Percentiles rank a stretch among this genome's conserved stretches.
phyloP scores from a whole-genome alignment of 2,329 filamentous ascomycete species.

The Xylariaceae sp. region DNA sequence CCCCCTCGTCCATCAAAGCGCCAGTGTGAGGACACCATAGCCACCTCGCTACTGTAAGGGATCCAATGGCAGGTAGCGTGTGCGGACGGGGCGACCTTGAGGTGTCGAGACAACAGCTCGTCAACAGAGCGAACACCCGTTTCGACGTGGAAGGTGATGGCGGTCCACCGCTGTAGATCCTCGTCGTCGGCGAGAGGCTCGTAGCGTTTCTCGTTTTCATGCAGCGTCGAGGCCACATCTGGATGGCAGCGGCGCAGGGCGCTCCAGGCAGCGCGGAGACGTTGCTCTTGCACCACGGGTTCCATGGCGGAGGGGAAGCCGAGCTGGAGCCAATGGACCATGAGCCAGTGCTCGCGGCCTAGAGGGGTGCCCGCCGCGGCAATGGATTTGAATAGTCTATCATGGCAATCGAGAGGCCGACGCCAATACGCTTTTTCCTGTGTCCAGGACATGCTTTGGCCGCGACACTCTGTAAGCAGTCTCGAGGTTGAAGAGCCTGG shows the following conservation, averaged over 20 bases:
- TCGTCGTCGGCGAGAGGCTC: slow-evolving; percentile 1
- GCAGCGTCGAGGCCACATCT: slow-evolving; percentile 9
- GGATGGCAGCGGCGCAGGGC: slow-evolving; percentile 10
- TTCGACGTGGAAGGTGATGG: slow-evolving; percentile 5
- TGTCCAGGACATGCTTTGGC: slow-evolving; percentile 14
- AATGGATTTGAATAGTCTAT: slow-evolving; percentile 11
- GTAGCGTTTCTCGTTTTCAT: slow-evolving; percentile 15
- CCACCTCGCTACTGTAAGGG: slow-evolving; percentile 6
- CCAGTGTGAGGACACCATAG: slow-evolving; percentile 12
- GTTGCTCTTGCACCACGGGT: background rate
- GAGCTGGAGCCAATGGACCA: slow-evolving; percentile 3
- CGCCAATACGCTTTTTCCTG: slow-evolving; percentile 4
- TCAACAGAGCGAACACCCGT: slow-evolving; percentile 1
- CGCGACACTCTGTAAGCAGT: background rate
- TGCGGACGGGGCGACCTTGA: slow-evolving; percentile 3
- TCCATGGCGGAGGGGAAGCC: background rate
- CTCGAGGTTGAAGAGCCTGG: too few relatives aligned
- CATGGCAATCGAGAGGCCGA: slow-evolving; percentile 20
- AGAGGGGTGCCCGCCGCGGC: slow-evolving; percentile 8
- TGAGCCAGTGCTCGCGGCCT: slow-evolving; percentile 16
- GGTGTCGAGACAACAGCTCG: slow-evolving; percentile 8
- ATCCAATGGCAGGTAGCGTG: slow-evolving; percentile 16
- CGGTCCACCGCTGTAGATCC: background rate
- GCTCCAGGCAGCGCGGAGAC: slow-evolving; percentile 10
- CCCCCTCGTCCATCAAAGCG: slow-evolving; percentile 14